Evolutionary conservation across 1,284 basidiomycete species (phyloP).

Genomic region (Megacollybia platyphylla): DNA sequence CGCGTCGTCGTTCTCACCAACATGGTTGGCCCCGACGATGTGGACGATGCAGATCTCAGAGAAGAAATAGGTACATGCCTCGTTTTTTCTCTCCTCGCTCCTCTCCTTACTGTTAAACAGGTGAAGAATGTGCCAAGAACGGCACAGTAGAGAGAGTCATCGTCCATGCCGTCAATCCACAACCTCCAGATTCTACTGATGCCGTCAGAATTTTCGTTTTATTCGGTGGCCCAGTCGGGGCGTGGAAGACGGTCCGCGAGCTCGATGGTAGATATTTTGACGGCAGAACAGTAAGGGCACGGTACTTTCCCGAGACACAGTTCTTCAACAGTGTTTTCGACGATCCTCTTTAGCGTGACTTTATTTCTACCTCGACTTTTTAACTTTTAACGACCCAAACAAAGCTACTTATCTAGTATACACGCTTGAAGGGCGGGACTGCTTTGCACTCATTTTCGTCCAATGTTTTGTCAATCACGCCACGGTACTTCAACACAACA

Average conservation of each 20-base stretch:
- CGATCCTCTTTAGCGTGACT: slow-evolving; percentile 13
- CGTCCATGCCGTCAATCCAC: slow-evolving; percentile 64
- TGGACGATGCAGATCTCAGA: slow-evolving; percentile 74
- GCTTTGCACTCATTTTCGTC: slow-evolving; percentile 94
- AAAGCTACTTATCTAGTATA: slow-evolving; percentile 37
- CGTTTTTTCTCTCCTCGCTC: slow-evolving; percentile 5
- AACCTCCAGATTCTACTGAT: slow-evolving; percentile 46
- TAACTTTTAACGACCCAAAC: neutral
- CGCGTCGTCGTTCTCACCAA: slow-evolving; percentile 82
- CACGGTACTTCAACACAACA: slow-evolving; percentile 85
- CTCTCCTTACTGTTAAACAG: slow-evolving; percentile 20
- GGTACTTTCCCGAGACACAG: slow-evolving; percentile 65
- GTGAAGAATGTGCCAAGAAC: slow-evolving; percentile 81
- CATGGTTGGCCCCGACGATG: slow-evolving; percentile 72
- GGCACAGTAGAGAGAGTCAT: slow-evolving; percentile 85
- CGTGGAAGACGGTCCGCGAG: slow-evolving; percentile 88
- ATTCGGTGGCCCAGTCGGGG: slow-evolving; percentile 82
- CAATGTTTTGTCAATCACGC: slow-evolving; percentile 76
- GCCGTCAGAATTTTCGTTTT: slow-evolving; percentile 76
- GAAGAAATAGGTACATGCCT: slow-evolving; percentile 69
- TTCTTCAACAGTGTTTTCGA: slow-evolving; percentile 46
- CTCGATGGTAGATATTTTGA: slow-evolving; percentile 88
- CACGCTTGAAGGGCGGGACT: slow-evolving; percentile 81
- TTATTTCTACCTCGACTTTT: slow-evolving; percentile 1
- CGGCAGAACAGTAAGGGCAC: slow-evolving; percentile 70